Conservation (phyloP, 1,139 yeast genomes). For the Diutina pseudorugosa region DNA sequence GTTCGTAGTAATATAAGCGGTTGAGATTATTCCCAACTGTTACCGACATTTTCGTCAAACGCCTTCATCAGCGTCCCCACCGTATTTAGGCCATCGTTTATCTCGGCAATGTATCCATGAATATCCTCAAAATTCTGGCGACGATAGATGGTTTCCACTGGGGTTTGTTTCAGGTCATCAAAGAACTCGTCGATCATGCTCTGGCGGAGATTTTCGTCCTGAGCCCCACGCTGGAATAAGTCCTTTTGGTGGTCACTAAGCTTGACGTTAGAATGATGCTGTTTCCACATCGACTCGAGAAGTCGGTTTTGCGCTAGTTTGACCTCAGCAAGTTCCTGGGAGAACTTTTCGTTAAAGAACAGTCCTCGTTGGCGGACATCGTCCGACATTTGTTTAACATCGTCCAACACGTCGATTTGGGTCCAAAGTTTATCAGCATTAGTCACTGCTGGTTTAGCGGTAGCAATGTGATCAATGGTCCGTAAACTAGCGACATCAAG, state of each 20-base stretch:
- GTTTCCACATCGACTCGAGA: slow-evolving; percentile 41
- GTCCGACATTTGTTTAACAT: slow-evolving; percentile 54
- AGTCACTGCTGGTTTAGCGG: slow-evolving; percentile 39
- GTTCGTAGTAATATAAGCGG: not conserved
- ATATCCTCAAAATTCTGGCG: slow-evolving; percentile 28
- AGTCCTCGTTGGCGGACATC: slow-evolving; percentile 41
- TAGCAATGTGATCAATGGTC: slow-evolving; percentile 32
- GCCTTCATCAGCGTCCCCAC: slow-evolving; percentile 31
- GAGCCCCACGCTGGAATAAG: slow-evolving; percentile 5
- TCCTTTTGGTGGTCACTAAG: slow-evolving; percentile 6
- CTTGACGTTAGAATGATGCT: slow-evolving; percentile 13
- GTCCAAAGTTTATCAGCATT: slow-evolving; percentile 76
- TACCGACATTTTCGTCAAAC: slow-evolving; percentile 16
- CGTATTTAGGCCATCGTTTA: slow-evolving; percentile 18
- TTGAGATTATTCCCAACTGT: not conserved
- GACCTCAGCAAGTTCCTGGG: slow-evolving; percentile 40
- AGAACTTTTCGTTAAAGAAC: slow-evolving; percentile 53
- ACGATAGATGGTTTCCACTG: slow-evolving; percentile 10
- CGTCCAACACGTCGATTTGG: slow-evolving; percentile 77
- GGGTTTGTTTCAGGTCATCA: slow-evolving; percentile 9
- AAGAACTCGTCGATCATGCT: slow-evolving; percentile 13
- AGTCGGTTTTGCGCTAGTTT: slow-evolving; percentile 51
- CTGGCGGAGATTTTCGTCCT: slow-evolving; percentile 7
- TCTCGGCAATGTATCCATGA: slow-evolving; percentile 24
- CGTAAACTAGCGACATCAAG: slow-evolving; percentile 13